A percentile compares a stretch with the other conserved stretches of the same genome.
These are phyloP conservation scores for Thermothelomyces thermophilus DNA, from an alignment of 2,329 filamentous ascomycete genomes.

Conservation along the genomic window DNA sequence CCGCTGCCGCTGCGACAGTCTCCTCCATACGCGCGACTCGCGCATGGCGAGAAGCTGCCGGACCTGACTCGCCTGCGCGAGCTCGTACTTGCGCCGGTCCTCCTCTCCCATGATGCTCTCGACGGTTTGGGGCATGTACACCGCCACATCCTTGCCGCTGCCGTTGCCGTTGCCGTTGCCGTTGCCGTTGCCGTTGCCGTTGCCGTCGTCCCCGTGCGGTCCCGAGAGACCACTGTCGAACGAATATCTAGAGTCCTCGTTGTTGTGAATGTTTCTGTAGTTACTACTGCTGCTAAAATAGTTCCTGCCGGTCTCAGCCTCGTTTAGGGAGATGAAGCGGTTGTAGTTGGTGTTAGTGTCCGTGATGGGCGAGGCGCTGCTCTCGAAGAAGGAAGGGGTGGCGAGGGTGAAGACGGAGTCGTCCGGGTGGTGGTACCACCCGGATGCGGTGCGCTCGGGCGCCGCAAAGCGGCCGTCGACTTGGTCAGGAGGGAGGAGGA, in stretches of 20 bases:
- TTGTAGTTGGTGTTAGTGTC: not conserved
- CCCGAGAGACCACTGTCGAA: slow-evolving; percentile 57
- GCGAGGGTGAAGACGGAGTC: slow-evolving; percentile 43
- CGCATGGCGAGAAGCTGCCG: not conserved
- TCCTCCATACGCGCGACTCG: not conserved
- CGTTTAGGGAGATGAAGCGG: not conserved
- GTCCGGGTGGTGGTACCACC: slow-evolving; percentile 63
- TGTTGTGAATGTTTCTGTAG: not conserved
- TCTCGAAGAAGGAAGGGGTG: not conserved
- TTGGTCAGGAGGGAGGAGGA: slow-evolving; percentile 69
- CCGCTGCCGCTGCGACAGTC: not conserved
- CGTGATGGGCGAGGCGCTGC: not conserved
- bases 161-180: slow-evolving; percentile 28
- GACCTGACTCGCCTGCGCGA: slow-evolving; percentile 28
- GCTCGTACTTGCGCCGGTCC: slow-evolving; percentile 65
- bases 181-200: not conserved
- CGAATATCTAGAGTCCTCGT: slow-evolving; percentile 46
- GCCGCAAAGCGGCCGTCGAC: slow-evolving; percentile 75
- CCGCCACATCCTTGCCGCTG: slow-evolving; percentile 42
- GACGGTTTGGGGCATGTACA: slow-evolving; percentile 61
- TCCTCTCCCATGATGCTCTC: slow-evolving; percentile 75
- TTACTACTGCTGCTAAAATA: slow-evolving; percentile 15
- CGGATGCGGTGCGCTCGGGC: slow-evolving; percentile 59
- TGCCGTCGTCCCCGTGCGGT: no score
- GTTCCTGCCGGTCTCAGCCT: slow-evolving; percentile 15